Base-by-base conservation (phyloP, 805 yeast species). In the Kluyveromyces lactis region DNA sequence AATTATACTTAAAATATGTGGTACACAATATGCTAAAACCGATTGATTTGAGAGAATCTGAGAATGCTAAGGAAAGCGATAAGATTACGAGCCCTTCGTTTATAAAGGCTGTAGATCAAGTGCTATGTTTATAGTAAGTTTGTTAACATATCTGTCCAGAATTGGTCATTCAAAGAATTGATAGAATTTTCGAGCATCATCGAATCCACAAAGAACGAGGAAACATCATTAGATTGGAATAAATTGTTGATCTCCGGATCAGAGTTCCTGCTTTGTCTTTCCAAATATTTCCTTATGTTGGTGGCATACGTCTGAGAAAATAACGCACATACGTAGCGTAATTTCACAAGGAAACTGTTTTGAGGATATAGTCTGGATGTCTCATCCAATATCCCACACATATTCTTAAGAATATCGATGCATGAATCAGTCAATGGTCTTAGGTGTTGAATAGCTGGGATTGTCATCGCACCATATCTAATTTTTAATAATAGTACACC, bases 161-260 rank as follows among this genome's bases (percentile, higher is more conserved):
- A 77, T 51, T 81, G 87, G 50, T 80, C 87, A 42, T 75, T 77
- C 26, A 79, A 56, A 8, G 77, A 72, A 63, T 71, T 68, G 35
- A 34, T 34, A 7, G 37, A 34, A 18, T 24, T 34, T 24, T 34
- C 37, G 18, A 34, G 15, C 11, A 34, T 26, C 21, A 26, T 24
- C 11, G 37, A 34, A 17, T 34, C 37, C 13, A 34, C 37, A 13
- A 34, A 34, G 18, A 34, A 34, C 3, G 37, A 34, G 10, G 37
- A 34, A 10, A 26, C 30, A 24, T 34, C 30, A 10, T 7, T 17
- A 24, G 37, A 34, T 17, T 34, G 37, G 21, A 34, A 15, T 18
- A 24, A 18, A n/a, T n/a, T 13, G 17, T 24, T 34, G 10, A 21
- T 11, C 3, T 34, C 21, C 16, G 24, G 19, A 18, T 15, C 29